Percentiles rank a stretch among this genome's conserved stretches.
These are phyloP conservation scores for Colletotrichum noveboracense DNA, from an alignment of 2,329 filamentous ascomycete genomes.

Conservation along the genomic window DNA sequence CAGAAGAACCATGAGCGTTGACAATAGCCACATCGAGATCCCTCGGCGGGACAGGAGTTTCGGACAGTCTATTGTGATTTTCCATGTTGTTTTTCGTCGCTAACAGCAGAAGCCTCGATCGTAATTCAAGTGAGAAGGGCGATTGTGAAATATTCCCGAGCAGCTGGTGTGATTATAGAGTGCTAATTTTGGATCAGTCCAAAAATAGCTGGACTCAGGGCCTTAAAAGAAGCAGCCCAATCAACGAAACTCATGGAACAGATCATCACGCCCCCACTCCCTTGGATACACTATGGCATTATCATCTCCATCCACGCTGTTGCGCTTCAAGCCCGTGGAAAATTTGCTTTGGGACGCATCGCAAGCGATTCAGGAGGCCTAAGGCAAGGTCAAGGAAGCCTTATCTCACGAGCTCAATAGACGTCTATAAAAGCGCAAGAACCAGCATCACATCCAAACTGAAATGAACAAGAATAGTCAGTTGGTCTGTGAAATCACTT, in stretches of 20 bases:
- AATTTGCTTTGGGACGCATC: neutral
- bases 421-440: neutral
- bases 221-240: neutral
- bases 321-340: neutral
- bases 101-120: neutral
- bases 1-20: neutral
- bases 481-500: neutral
- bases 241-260: neutral
- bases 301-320: neutral
- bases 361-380: neutral
- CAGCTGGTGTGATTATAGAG: neutral
- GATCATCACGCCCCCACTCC: neutral
- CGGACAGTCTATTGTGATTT: neutral
- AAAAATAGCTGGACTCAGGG: neutral
- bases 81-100: neutral
- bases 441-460: neutral
- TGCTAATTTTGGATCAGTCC: neutral
- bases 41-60: neutral
- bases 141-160: neutral
- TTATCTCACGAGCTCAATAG: neutral
- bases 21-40: neutral
- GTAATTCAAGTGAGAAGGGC: neutral
- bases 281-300: neutral
- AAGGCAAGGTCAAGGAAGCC: neutral
- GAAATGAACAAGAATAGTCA: neutral